These are phyloP conservation scores for Stephania japonica DNA, from an alignment of 164 flowering plant species.

Conservation along the genomic window DNA sequence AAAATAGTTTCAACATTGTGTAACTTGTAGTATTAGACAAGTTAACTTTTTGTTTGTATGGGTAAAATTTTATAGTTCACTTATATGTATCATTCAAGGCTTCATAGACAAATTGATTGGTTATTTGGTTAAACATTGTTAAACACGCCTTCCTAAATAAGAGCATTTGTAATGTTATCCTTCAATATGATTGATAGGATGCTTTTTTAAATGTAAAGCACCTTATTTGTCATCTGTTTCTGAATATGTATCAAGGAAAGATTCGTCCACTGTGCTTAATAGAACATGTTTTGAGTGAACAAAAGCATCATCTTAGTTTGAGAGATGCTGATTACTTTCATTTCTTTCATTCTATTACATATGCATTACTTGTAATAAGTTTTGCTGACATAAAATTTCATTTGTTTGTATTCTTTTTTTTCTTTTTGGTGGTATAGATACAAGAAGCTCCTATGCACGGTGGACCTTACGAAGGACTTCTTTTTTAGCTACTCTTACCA, in stretches of 20 bases:
- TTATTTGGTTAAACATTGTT: background rate
- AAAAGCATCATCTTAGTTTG: slow-evolving; percentile 43
- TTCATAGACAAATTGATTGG: background rate
- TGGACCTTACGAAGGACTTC: slow-evolving; percentile 99
- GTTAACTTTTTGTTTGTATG: background rate
- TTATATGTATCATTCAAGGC: background rate
- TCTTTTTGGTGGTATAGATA: slow-evolving; percentile 59
- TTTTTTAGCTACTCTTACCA: slow-evolving; percentile 98
- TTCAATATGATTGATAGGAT: background rate
- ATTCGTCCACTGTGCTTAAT: slow-evolving; percentile 42
- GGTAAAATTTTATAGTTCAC: background rate
- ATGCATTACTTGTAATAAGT: background rate
- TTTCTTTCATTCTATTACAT: slow-evolving; percentile 4
- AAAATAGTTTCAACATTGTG: background rate
- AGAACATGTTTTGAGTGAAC: slow-evolving; percentile 36
- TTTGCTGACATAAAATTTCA: slow-evolving; percentile 21
- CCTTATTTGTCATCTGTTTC: background rate
- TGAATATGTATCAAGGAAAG: slow-evolving; percentile 28
- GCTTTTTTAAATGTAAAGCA: background rate
- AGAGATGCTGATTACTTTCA: slow-evolving; percentile 20
- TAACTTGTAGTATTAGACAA: slow-evolving; percentile 20
- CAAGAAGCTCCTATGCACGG: slow-evolving; percentile 92
- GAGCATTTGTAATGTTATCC: background rate
- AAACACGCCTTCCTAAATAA: background rate
- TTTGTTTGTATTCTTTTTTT: slow-evolving; percentile 21